Evolutionary conservation across 2,329 filamentous ascomycete species (phyloP).

Genomic region (Pseudocercospora macadamiae): DNA sequence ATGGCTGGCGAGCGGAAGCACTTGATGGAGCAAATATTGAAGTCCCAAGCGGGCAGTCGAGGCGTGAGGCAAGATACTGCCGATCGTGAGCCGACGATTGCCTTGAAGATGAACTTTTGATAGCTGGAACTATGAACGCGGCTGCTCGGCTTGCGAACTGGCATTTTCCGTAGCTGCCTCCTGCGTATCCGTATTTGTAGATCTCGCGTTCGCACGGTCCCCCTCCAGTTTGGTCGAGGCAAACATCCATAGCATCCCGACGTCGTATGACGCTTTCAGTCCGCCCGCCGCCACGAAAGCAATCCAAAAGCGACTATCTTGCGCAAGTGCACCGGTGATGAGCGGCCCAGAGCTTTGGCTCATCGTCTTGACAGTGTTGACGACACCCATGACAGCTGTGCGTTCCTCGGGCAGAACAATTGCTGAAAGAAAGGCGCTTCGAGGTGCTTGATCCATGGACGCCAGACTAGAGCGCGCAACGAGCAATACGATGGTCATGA

Average conservation of each 20-base stretch:
- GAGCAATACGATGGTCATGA: slow-evolving; percentile 62
- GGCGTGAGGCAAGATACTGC: slow-evolving; percentile 44
- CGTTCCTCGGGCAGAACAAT: slow-evolving; percentile 67
- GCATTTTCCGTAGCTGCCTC: background rate
- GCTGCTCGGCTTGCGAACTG: background rate
- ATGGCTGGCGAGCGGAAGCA: slow-evolving; percentile 71
- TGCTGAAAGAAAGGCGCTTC: slow-evolving; percentile 69
- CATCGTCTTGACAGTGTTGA: slow-evolving; percentile 70
- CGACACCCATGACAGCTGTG: slow-evolving; percentile 70
- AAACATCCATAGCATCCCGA: slow-evolving; percentile 38
- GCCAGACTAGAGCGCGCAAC: slow-evolving; percentile 64
- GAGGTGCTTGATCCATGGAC: slow-evolving; percentile 72
- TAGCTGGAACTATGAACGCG: background rate
- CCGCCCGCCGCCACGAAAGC: slow-evolving; percentile 65
- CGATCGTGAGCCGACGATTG: slow-evolving; percentile 74
- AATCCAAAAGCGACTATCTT: slow-evolving; percentile 60
- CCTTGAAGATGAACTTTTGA: slow-evolving; percentile 87
- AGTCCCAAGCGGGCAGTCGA: slow-evolving; percentile 48
- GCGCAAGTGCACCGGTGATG: slow-evolving; percentile 66
- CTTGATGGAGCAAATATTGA: slow-evolving; percentile 70
- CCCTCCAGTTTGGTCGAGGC: slow-evolving; percentile 3
- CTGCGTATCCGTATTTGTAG: background rate
- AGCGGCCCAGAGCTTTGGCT: slow-evolving; percentile 65
- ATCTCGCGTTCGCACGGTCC: background rate
- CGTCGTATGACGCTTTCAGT: slow-evolving; percentile 59